A percentile compares a stretch with the other conserved stretches of the same genome.
Conservation (phyloP, 768 basidiomycete genomes). For the Serendipita sp. region DNA sequence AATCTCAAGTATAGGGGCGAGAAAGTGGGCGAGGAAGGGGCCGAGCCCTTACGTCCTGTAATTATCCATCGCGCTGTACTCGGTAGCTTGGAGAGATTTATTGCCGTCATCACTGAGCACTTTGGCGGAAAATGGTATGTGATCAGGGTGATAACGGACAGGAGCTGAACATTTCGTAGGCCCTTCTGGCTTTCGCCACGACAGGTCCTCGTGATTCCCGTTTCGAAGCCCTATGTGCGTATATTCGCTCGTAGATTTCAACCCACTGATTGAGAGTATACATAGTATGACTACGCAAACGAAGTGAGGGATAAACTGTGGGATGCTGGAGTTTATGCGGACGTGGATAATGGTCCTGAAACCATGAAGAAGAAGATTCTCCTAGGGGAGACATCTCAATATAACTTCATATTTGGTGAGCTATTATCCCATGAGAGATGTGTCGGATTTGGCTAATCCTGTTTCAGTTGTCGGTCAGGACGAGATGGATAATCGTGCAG, state of each 20-base stretch:
- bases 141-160: conserved; percentile 13
- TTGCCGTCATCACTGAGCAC: conserved; percentile 93
- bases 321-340: conserved; percentile 62
- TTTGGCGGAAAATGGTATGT: conserved; percentile 91
- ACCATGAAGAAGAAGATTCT: conserved; percentile 95
- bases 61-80: conserved; percentile 97
- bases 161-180: conserved; percentile 27
- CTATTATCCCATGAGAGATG: conserved; percentile 6
- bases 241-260: conserved; percentile 7
- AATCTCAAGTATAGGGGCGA: conserved; percentile 73
- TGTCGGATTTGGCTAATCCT: conserved; percentile 4
- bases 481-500: conserved; percentile 70
- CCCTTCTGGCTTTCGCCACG: conserved; percentile 98
- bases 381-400: conserved; percentile 92
- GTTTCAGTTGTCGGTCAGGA: conserved; percentile 80
- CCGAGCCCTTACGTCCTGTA: conserved; percentile 68
- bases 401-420: conserved; percentile 92
- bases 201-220: conserved; percentile 87
- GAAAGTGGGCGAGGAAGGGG: conserved; percentile 11
- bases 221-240: conserved; percentile 75
- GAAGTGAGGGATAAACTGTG: conserved; percentile 57
- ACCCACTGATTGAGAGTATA: conserved; percentile 6
- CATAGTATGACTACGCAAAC: conserved; percentile 76
- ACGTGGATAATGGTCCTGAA: conserved; percentile 82
- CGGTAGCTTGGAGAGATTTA: conserved; percentile 87